Base-by-base conservation (phyloP, 176 grass and related monocot species). In the Elaeis guineensis region DNA sequence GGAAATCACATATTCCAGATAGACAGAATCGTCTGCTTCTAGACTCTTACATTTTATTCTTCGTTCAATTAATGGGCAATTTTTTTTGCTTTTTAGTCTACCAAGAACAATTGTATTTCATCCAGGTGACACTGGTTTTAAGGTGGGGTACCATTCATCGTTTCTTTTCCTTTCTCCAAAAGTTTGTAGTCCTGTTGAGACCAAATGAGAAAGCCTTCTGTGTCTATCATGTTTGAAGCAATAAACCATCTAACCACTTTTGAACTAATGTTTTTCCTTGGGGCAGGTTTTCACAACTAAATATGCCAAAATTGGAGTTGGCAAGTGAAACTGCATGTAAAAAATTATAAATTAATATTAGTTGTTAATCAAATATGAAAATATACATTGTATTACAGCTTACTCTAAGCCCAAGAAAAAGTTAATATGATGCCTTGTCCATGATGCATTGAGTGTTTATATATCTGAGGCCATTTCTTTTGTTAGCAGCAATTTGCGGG, bases 1-100 rank as follows among this genome's bases (percentile, higher is more conserved):
- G 87, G 29, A 97, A 97, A 80, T 89, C 87, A 57, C 92, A 97
- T 54, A 91, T 97, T 88, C 81, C 84, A 64, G 92, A 97, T 85
- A 81, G 80, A 52, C 92, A 60, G 23, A 28, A 21, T 16, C 15
- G 19, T 44, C 8, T 39, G 7, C 39, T 69, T 1, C 21, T 11
- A 24, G 16, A 50, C 48, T 44, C 16, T 54, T 53, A 17, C 49
- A 24, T 51, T 14, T 12, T 54, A 26, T 58, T 65, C 11, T 16
- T 25, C 3, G 3, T 44, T 7, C 24, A 25, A 50, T 51, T 6
- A 12, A 21, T 18, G 21, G 17, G 51, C 16, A 11, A 39, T 59
- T 60, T 52, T 4, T 19, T 6, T 22, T 64, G 14, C 52, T 77
- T 78, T 61, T 19, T 61, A 97, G 93, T 87, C 26, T 91, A 97